These are phyloP conservation scores for Colletotrichum noveboracense DNA, from an alignment of 2,329 filamentous ascomycete genomes.

Conservation along the genomic window DNA sequence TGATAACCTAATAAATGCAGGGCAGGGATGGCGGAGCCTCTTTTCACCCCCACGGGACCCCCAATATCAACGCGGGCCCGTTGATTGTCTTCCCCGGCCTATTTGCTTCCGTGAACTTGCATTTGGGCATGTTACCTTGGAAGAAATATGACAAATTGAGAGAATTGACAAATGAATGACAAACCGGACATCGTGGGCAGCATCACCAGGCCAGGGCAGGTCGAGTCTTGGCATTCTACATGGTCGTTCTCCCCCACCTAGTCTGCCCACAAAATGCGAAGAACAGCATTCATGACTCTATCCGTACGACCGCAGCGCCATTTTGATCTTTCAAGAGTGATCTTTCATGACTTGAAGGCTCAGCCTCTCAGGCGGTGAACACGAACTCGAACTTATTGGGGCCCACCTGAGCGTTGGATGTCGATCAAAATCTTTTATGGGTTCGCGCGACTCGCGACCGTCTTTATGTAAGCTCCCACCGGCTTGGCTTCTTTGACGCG, in stretches of 20 bases:
- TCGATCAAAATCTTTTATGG: neutral
- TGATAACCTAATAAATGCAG: neutral
- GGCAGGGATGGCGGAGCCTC: neutral
- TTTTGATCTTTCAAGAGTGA: neutral
- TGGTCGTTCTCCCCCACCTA: neutral
- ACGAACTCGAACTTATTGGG: neutral
- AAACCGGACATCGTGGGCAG: neutral
- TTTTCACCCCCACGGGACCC: neutral
- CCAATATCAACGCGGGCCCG: neutral
- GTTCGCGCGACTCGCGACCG: neutral
- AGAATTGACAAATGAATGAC: neutral
- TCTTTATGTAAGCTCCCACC: neutral
- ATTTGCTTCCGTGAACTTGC: neutral
- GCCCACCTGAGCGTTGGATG: neutral
- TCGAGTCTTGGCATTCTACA: neutral
- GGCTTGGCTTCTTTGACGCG: neutral
- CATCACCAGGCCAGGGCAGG: neutral
- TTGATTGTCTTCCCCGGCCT: neutral
- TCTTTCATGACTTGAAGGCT: neutral
- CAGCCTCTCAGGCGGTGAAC: neutral
- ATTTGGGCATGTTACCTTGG: neutral
- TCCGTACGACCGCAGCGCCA: neutral
- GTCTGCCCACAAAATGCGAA: neutral
- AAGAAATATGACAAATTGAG: neutral
- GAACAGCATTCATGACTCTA: neutral